Evolutionary conservation across 129 eudicot species (phyloP).

Genomic region (Scalesia atractyloides): DNA sequence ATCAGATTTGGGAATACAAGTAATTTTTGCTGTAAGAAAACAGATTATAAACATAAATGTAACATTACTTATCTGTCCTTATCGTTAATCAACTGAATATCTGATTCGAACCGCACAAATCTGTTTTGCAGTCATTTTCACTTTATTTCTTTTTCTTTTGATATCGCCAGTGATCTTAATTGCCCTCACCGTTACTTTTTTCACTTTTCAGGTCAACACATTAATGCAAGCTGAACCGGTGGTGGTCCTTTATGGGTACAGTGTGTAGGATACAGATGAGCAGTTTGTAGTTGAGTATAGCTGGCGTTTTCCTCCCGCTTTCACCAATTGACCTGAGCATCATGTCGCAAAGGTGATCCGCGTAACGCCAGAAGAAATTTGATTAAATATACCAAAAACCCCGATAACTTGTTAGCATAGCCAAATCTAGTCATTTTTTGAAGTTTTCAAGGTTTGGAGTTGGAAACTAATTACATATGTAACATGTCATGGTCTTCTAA

Average conservation of each 20-base stretch:
- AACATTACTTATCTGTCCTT: background rate
- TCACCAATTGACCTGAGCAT: conserved; percentile 3
- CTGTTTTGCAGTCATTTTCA: background rate
- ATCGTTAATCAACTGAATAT: background rate
- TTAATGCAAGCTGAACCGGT: background rate
- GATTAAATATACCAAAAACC: conserved; percentile 6
- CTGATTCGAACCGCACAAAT: background rate
- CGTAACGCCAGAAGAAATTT: conserved; percentile 5
- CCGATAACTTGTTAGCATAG: conserved; percentile 10
- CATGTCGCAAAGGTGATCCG: conserved; percentile 11
- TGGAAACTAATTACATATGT: conserved; percentile 2
- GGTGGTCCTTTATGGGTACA: conserved; percentile 9
- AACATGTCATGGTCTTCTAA: conserved; percentile 3
- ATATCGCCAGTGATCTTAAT: background rate
- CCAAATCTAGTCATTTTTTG: conserved; percentile 16
- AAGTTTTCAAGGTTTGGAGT: conserved; percentile 2
- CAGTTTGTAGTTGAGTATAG: conserved; percentile 23
- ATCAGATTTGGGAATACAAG: background rate
- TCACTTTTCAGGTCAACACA: background rate
- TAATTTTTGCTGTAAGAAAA: background rate
- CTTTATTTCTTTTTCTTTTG: background rate
- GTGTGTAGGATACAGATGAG: conserved; percentile 17
- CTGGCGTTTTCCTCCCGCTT: background rate
- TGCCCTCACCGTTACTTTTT: background rate
- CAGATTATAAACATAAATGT: background rate